These are phyloP conservation scores for Amesomyces nigricolor DNA, from an alignment of 2,329 filamentous ascomycete genomes.

Conservation along the genomic window DNA sequence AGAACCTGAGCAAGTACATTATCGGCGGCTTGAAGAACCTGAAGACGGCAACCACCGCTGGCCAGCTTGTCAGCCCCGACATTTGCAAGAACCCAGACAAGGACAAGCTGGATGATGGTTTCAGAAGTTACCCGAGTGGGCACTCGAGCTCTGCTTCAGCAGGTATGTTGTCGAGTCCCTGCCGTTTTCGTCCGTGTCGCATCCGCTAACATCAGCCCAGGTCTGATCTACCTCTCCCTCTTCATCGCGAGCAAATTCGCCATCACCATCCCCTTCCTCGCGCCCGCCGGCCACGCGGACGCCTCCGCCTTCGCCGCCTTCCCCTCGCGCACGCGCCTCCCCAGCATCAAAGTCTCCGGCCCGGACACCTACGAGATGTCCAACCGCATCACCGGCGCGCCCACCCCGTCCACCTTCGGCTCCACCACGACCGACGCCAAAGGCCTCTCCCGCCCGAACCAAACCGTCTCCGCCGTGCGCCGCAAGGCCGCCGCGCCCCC, in stretches of 20 bases:
- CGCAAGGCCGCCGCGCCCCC: constrained; percentile 77
- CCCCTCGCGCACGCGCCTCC: constrained; percentile 60
- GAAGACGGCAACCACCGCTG: constrained; percentile 45
- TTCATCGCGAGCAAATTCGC: constrained; percentile 81
- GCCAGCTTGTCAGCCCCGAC: constrained; percentile 64
- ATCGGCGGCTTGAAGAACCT: constrained; percentile 61
- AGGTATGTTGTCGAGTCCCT: constrained; percentile 53
- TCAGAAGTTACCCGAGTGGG: constrained; percentile 76
- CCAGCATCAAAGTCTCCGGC: constrained; percentile 37
- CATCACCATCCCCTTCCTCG: constrained; percentile 65
- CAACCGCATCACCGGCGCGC: constrained; percentile 16
- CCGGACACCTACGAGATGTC: constrained; percentile 31
- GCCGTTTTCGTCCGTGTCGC: too few relatives aligned
- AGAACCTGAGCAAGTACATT: constrained; percentile 51
- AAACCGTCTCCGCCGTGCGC: constrained; percentile 49
- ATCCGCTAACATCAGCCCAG: constrained; percentile 41
- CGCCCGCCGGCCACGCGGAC: constrained; percentile 43
- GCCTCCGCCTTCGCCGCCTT: constrained; percentile 57
- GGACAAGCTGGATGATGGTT: constrained; percentile 67
- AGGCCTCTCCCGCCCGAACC: constrained; percentile 32
- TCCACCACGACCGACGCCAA: constrained; percentile 28
- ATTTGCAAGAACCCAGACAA: constrained; percentile 68
- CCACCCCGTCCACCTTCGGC: constrained; percentile 29
- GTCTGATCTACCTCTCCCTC: constrained; percentile 77
- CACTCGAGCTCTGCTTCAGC: constrained; percentile 42